Conservation (phyloP, 306 rosid genomes). For the Vicia faba region DNA sequence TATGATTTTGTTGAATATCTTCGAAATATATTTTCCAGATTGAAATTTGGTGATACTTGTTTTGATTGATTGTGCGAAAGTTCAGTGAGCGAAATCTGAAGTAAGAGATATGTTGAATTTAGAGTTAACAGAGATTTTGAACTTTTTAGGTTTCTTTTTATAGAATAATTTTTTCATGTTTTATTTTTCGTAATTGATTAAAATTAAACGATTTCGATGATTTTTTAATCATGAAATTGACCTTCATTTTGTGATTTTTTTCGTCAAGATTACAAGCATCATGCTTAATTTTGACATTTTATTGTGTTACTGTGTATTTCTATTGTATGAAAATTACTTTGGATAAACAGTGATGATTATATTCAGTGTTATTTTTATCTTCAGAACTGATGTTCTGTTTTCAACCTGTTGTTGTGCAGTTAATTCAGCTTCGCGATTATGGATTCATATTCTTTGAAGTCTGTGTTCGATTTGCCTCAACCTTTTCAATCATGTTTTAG, state of each 20-base stretch:
- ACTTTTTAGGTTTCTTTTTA: constrained; percentile 9
- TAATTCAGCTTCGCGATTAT: constrained; percentile 43
- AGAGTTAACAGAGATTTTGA: constrained; percentile 19
- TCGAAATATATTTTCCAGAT: not conserved
- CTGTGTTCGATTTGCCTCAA: constrained; percentile 76
- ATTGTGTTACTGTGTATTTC: not conserved
- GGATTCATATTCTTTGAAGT: constrained; percentile 84
- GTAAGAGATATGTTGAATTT: not conserved
- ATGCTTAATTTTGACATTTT: constrained; percentile 15
- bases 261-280: not conserved
- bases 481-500: constrained; percentile 71
- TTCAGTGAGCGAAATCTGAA: not conserved
- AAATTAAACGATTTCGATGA: not conserved
- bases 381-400: constrained; percentile 27
- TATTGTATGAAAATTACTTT: constrained; percentile 16
- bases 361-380: not conserved
- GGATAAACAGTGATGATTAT: not conserved
- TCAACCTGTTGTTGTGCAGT: constrained; percentile 6
- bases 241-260: not conserved
- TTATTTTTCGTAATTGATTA: not conserved
- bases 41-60: constrained; percentile 20
- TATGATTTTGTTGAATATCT: not conserved
- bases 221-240: not conserved
- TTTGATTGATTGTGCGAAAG: not conserved
- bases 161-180: not conserved